Evolutionary conservation across 1,139 yeast genomes (phyloP).

Genomic region (Yamadazyma blattariae): DNA sequence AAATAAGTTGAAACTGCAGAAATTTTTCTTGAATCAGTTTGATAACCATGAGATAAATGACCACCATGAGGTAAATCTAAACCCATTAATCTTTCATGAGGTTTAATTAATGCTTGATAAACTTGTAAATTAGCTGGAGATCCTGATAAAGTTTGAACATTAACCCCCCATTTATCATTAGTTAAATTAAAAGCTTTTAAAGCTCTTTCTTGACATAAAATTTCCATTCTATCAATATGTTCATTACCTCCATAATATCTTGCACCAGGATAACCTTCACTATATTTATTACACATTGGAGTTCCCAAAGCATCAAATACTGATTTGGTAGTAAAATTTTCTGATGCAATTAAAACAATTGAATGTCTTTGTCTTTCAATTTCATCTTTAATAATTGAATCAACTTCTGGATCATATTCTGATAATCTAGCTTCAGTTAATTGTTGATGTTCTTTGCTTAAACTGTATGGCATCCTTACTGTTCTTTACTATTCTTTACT

Average conservation of each 20-base stretch:
- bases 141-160: slow-evolving; percentile 93
- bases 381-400: slow-evolving; percentile 80
- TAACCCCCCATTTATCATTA: slow-evolving; percentile 94
- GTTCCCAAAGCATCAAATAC: slow-evolving; percentile 97
- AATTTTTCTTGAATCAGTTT: slow-evolving; percentile 91
- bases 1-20: slow-evolving; percentile 95
- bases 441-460: slow-evolving; percentile 46
- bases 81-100: slow-evolving; percentile 96
- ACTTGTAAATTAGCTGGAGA: slow-evolving; percentile 98
- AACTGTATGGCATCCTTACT: slow-evolving; percentile 48
- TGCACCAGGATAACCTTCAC: slow-evolving; percentile 88
- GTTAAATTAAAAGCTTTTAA: slow-evolving; percentile 78
- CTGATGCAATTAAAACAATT: slow-evolving; percentile 91
- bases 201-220: slow-evolving; percentile 90
- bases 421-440: slow-evolving; percentile 62
- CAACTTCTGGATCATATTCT: slow-evolving; percentile 80
- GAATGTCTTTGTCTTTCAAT: slow-evolving; percentile 92
- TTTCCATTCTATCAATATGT: slow-evolving; percentile 91
- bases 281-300: slow-evolving; percentile 90
- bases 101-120: slow-evolving; percentile 91
- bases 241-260: slow-evolving; percentile 91
- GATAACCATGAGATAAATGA: slow-evolving; percentile 97
- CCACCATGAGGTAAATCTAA: slow-evolving; percentile 98
- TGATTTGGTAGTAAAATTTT: slow-evolving; percentile 94
- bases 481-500: too few relatives aligned